A percentile compares a stretch with the other conserved stretches of the same genome.
Evolutionary conservation across 257 asterid species (phyloP).

Genomic region (Jacaranda copaia): DNA sequence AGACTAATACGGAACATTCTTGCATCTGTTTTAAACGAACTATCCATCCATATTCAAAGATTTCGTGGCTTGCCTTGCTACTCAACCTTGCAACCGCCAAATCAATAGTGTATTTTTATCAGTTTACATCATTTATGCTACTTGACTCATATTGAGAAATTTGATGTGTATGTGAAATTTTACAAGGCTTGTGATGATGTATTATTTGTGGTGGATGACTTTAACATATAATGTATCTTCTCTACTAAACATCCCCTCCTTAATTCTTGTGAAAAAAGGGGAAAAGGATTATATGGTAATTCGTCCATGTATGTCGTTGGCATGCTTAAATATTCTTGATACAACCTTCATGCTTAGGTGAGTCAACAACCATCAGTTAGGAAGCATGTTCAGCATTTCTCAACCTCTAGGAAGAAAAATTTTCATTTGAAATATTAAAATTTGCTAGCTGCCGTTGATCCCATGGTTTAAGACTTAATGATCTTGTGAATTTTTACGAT

Average conservation of each 20-base stretch:
- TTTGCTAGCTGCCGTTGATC: neutral
- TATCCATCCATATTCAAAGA: constrained; percentile 31
- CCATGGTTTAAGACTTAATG: neutral
- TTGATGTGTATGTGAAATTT: too few species aligned
- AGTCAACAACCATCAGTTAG: constrained; percentile 45
- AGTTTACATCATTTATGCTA: too few species aligned
- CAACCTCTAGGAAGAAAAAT: constrained; percentile 41
- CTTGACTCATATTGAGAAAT: too few species aligned
- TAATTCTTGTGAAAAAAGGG: neutral
- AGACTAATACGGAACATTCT: constrained; percentile 29
- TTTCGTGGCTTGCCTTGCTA: constrained; percentile 43
- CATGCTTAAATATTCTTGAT: neutral
- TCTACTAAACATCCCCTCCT: too few species aligned
- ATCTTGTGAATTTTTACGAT: neutral
- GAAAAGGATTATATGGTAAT: neutral
- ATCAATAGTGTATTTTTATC: neutral
- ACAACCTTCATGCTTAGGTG: constrained; percentile 36
- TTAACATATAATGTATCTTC: too few species aligned
- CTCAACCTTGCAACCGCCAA: constrained; percentile 29
- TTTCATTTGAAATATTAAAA: constrained; percentile 3
- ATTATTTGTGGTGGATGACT: too few species aligned
- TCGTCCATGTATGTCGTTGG: neutral
- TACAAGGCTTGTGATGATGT: too few species aligned
- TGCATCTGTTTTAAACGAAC: constrained; percentile 22
- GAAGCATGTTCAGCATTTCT: constrained; percentile 64